A percentile compares a stretch with the other conserved stretches of the same genome.
Evolutionary conservation across 2,329 filamentous ascomycete species (phyloP).

Genomic region (Diplodia sapinea): DNA sequence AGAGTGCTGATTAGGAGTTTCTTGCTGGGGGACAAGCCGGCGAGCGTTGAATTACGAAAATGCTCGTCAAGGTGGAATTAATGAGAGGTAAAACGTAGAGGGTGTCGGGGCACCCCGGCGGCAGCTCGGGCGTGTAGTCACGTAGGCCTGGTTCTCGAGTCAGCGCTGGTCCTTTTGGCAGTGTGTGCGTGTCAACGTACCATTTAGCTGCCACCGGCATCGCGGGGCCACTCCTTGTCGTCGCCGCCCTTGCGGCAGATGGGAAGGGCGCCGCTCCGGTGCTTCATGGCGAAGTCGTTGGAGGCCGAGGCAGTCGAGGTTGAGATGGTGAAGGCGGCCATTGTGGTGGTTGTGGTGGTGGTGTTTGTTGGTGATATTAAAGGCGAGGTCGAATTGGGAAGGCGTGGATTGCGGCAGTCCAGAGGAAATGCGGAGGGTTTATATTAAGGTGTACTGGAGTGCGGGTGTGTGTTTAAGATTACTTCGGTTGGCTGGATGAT

Average conservation of each 20-base stretch:
- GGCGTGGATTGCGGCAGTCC: not conserved
- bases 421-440: slow-evolving; percentile 10
- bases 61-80: slow-evolving; percentile 20
- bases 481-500: slow-evolving; percentile 21
- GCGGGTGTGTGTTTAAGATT: slow-evolving; percentile 8
- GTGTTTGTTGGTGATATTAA: not conserved
- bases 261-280: slow-evolving; percentile 11
- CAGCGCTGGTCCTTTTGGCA: not conserved
- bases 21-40: not conserved
- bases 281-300: slow-evolving; percentile 19
- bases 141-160: slow-evolving; percentile 19
- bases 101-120: slow-evolving; percentile 25
- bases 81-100: slow-evolving; percentile 27
- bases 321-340: slow-evolving; percentile 10
- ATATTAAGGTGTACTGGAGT: slow-evolving; percentile 14
- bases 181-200: not conserved
- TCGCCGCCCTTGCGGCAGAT: slow-evolving; percentile 25
- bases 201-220: slow-evolving; percentile 27
- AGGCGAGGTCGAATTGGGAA: slow-evolving; percentile 22
- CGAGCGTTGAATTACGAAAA: slow-evolving; percentile 3
- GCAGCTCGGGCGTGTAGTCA: slow-evolving; percentile 14
- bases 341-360: slow-evolving; percentile 1
- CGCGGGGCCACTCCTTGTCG: slow-evolving; percentile 25
- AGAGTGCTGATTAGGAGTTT: slow-evolving; percentile 14
- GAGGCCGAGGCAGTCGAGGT: not conserved